Evolutionary conservation across 257 asterid species (phyloP), one percentile per base, ranked within the genome.

Genomic region (Primulina huaijiensis): DNA sequence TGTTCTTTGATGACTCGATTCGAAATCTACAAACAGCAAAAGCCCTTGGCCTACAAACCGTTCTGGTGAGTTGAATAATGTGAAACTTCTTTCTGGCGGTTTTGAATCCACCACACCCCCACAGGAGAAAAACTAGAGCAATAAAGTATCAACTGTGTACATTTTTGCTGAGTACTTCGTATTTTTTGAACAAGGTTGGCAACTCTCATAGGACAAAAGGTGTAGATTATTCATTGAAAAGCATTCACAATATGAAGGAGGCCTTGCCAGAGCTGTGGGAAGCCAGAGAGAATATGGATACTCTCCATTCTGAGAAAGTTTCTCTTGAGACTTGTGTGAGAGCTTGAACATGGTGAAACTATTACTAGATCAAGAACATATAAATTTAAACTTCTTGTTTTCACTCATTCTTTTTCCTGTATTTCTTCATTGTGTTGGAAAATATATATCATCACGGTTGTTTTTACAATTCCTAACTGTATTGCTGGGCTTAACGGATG

Each of bases 231-330:
- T 81, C 93, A 2, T 80, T 90, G 62, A 92, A 87, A 82, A 90
- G 96, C 83, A 88, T 92, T 76, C 98, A 92, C 77, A 92, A 92
- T 65, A 83, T 90, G 71, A 81, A 77, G 87, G 98, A 87, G 76
- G 97, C 97, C 31, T 75, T 92, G 77, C 95, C 95, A 0, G 95
- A 85, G 86, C 83, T 92, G 70, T 90, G 98, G 97, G 97, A 88
- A 68, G 89, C 80, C 5, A 69, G 68, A 17, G 84, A 72, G 57
- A 80, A 79, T 71, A 66, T 81, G 0, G 90, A 81, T 12, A 81
- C 77, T 74, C 46, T 30, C 34, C 82, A 80, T 70, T 71, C 92
- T 16, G 83, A 64, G 30, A 73, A 85, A 75, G 34, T 80, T 60
- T 83, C 95, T 37, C 80, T 88, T 33, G 96, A 86, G 78, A 83